Evolutionary conservation across 352 stramenopile species (phyloP).

Genomic region (Halophytophthora batemanensis): DNA sequence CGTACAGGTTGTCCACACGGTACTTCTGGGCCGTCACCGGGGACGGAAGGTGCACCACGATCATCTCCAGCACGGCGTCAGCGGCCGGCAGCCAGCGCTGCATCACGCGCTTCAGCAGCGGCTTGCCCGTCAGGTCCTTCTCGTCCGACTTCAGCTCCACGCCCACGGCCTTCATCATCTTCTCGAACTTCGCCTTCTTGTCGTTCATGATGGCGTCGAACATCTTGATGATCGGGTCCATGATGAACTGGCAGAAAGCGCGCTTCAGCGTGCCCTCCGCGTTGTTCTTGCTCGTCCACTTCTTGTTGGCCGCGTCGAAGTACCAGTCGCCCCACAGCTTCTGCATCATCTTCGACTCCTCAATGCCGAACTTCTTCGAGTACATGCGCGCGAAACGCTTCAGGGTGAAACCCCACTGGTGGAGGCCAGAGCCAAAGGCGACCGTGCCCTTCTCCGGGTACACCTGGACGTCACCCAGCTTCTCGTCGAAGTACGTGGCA

Average conservation of each 20-base stretch:
- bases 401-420: slow-evolving; percentile 99
- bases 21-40: slow-evolving; percentile 96
- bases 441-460: slow-evolving; percentile 98
- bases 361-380: slow-evolving; percentile 98
- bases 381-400: slow-evolving; percentile 99
- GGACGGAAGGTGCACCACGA: slow-evolving; percentile 99
- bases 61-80: slow-evolving; percentile 99
- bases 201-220: slow-evolving; percentile 99
- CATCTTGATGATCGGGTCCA: slow-evolving; percentile 99
- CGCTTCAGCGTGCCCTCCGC: slow-evolving; percentile 92
- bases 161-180: slow-evolving; percentile 96
- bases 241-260: slow-evolving; percentile 99
- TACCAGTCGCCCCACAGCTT: slow-evolving; percentile 99
- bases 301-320: slow-evolving; percentile 94
- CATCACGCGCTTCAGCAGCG: slow-evolving; percentile 98
- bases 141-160: slow-evolving; percentile 98
- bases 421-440: slow-evolving; percentile 98
- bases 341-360: slow-evolving; percentile 98
- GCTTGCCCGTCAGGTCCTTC: slow-evolving; percentile 95
- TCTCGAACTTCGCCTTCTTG: slow-evolving; percentile 98
- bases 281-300: slow-evolving; percentile 96
- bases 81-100: slow-evolving; percentile 99
- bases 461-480: slow-evolving; percentile 96
- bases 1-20: slow-evolving; percentile 98
- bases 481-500: slow-evolving; percentile 98